Evolutionary conservation across 257 asterid genomes (phyloP).

Genomic region (Przewalskia tangutica): DNA sequence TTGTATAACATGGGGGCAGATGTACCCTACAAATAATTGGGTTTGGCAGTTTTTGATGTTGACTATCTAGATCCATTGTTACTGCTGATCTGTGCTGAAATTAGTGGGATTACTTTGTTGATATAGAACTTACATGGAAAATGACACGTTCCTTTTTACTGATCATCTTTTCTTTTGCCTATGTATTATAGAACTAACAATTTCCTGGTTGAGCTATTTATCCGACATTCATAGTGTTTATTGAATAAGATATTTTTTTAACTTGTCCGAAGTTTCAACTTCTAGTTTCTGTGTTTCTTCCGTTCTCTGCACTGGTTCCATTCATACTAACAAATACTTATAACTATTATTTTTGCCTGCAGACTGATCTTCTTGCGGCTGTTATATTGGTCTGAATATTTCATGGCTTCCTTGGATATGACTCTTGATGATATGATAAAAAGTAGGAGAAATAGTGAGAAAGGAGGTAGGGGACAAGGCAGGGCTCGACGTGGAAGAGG

Average conservation of each 20-base stretch:
- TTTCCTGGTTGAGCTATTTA: neutral
- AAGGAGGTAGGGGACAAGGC: constrained; percentile 54
- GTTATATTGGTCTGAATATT: neutral
- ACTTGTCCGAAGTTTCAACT: neutral
- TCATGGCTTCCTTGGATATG: constrained; percentile 79
- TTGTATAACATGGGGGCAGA: neutral
- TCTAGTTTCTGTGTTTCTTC: neutral
- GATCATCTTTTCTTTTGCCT: neutral
- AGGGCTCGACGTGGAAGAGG: constrained; percentile 71
- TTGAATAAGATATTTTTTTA: neutral
- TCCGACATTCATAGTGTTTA: neutral
- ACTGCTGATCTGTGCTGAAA: neutral
- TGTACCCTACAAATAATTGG: neutral
- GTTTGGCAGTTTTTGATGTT: neutral
- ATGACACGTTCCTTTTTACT: neutral
- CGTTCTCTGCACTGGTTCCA: neutral
- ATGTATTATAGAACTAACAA: neutral
- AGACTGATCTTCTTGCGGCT: neutral
- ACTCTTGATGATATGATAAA: constrained; percentile 82
- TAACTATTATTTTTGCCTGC: constrained; percentile 10
- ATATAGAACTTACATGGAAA: neutral
- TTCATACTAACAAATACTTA: neutral
- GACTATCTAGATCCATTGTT: neutral
- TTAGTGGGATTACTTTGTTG: neutral
- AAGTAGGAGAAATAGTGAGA: constrained; percentile 42